Base-by-base conservation (phyloP, 495 filamentous ascomycete genomes). In the Neurospora sp. region DNA sequence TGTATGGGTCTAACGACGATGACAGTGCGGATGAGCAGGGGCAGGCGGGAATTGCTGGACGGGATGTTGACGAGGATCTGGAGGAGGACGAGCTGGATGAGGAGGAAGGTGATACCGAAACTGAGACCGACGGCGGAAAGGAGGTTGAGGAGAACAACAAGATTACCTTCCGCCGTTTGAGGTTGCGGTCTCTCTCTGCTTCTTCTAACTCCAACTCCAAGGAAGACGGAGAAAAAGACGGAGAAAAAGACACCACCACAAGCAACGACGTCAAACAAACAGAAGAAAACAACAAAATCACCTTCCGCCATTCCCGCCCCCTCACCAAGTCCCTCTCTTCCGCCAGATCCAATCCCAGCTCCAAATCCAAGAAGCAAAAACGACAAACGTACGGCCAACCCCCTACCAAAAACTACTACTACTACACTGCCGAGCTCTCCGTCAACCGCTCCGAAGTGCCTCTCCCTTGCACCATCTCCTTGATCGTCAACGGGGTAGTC, bases 341-440 rank as follows among this genome's bases (percentile, higher is more conserved):
- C 31, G 31, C 31, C 31, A 31, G 31, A 31, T 31, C n/a, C 44
- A 16, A 27, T 1, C 7, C 47, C 10, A 31, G 20, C 12, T 4
- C 20, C n/a, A 31, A 47, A 45, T 0, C 31, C 31, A 3, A 8
- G 20, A 59, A 35, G 0, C 45, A 22, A 4, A 65, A 65, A 8
- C 53, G 53, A 18, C 53, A 65, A 65, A 1, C 53, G 12, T 65
- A 65, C 27, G 53, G 53, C 5, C 53, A 65, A 65, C 2, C 10
- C 12, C 53, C 12, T 4, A 31, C 14, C 27, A 65, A 35, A 35
- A 65, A 65, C 14, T 65, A 65, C 22, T 65, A 65, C 22, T 78
- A 82, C 71, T 83, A 82, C 74, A 78, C 78, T 14, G 77, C 79
- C 3, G 74, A 80, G 22, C 61, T 84, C 39, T 45, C 74, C 3